These are phyloP conservation scores for Penicillium sp. DNA, from an alignment of 2,329 filamentous ascomycete genomes.

Conservation along the genomic window DNA sequence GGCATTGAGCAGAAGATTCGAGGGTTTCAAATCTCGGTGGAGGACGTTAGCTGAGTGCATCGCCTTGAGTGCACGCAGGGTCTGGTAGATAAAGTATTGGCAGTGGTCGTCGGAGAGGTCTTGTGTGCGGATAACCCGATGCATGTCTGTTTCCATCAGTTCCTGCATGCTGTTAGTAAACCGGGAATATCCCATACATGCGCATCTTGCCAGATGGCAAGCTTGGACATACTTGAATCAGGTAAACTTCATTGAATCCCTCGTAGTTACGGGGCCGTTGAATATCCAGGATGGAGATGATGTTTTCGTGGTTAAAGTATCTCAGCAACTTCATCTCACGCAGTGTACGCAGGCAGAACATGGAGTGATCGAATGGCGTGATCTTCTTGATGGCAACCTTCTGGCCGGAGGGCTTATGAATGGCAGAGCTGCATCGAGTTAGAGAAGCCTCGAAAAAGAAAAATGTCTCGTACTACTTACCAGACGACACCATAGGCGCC, in stretches of 20 bases:
- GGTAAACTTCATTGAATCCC: slow-evolving; percentile 94
- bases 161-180: slow-evolving; percentile 55
- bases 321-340: slow-evolving; percentile 98
- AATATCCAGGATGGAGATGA: slow-evolving; percentile 98
- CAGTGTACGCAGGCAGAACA: slow-evolving; percentile 94
- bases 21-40: slow-evolving; percentile 95
- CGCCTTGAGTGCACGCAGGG: slow-evolving; percentile 91
- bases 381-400: slow-evolving; percentile 99
- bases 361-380: slow-evolving; percentile 97
- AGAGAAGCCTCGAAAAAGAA: background rate
- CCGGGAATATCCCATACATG: background rate
- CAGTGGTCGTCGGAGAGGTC: slow-evolving; percentile 98
- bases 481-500: slow-evolving; percentile 98
- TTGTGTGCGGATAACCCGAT: slow-evolving; percentile 96
- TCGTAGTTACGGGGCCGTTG: slow-evolving; percentile 97
- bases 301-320: slow-evolving; percentile 99
- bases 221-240: slow-evolving; percentile 74
- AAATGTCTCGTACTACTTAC: slow-evolving; percentile 56
- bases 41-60: slow-evolving; percentile 99
- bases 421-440: slow-evolving; percentile 68
- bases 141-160: slow-evolving; percentile 99
- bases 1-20: slow-evolving; percentile 92
- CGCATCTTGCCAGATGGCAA: background rate
- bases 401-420: slow-evolving; percentile 96
- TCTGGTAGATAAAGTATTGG: slow-evolving; percentile 99